Base-by-base conservation (phyloP, 805 yeast genomes). In the Hanseniaspora singularis region DNA sequence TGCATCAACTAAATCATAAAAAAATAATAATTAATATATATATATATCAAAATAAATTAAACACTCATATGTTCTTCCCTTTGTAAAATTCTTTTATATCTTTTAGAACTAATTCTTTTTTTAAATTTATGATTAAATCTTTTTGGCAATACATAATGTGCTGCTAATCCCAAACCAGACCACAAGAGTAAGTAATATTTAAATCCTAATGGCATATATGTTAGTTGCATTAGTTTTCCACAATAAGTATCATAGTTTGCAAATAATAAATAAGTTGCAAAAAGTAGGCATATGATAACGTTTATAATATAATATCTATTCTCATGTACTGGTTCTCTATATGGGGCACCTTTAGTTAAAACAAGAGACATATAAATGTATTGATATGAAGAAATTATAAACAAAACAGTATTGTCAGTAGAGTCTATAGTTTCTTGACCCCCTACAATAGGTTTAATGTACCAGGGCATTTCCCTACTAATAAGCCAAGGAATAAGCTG, bases 341-440 rank as follows among this genome's bases (percentile, higher is more conserved):
- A 92, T 18, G 99, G 99, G 8, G 92, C 88, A 0, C 99, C 98
- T 11, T 76, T 83, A 16, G 95, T 82, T 50, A 92, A 67, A n/a
- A 87, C 75, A 26, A 85, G 64, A 0, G 96, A 96, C 46, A 78
- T 72, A 49, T 86, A 65, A 40, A 94, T 81, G 62, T 92, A 92
- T 66, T 92, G 97, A 67, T 83, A 82, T 57, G 87, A 85, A 3
- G 95, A 74, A 55, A 74, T 77, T 40, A 78, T 72, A 62, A 92
- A 92, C 49, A 92, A 65, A 0, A 81, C 76, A 0, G 97, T 87
- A 61, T 94, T 92, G 59, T 92, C 98, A 0, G 95, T 76, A 24
- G 92, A 80, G 57, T 80, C 73, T 10, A 92, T 95, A 2, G 77
- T 77, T 52, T 77, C 81, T 57, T 80, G 86, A 32, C 83, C 82